These are phyloP conservation scores for Cochlearia excelsa DNA, from an alignment of 345 rosid genomes.

Conservation along the genomic window DNA sequence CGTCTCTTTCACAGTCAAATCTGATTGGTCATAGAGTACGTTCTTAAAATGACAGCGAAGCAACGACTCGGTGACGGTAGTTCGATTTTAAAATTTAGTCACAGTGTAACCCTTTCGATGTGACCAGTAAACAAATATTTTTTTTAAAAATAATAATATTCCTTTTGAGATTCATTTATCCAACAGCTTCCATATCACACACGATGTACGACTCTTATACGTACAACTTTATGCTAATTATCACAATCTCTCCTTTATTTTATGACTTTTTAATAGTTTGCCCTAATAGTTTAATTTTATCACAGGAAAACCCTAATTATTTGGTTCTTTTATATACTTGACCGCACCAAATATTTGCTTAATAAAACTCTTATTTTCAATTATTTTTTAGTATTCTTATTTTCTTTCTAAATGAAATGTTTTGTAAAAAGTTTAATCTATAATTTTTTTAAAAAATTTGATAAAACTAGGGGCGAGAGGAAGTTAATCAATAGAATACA, in stretches of 20 bases:
- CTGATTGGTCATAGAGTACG: conserved; percentile 21
- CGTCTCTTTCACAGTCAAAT: conserved; percentile 17
- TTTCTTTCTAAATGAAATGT: background rate
- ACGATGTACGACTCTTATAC: conserved; percentile 30
- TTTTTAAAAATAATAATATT: conserved; percentile 22
- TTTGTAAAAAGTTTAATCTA: conserved; percentile 23
- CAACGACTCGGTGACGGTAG: conserved; percentile 33
- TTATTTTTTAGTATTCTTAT: too few relatives aligned
- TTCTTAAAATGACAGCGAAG: conserved; percentile 18
- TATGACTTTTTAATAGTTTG: background rate
- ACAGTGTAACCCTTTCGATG: conserved; percentile 10
- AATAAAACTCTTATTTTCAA: background rate
- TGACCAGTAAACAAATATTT: too few relatives aligned
- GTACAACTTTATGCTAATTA: conserved; percentile 12
- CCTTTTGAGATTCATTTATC: conserved; percentile 30
- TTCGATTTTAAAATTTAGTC: background rate
- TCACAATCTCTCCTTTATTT: conserved; percentile 10
- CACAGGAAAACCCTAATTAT: background rate
- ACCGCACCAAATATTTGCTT: background rate
- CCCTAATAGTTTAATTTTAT: background rate
- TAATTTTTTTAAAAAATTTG: conserved; percentile 2
- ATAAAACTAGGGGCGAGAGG: conserved; percentile 16
- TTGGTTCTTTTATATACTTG: too few relatives aligned
- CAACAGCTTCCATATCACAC: conserved; percentile 24
- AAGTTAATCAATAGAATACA: conserved; percentile 19